These are phyloP conservation scores for Martensiomyces pterosporus DNA, from an alignment of 192 early-diverging fungal species.

Conservation along the genomic window DNA sequence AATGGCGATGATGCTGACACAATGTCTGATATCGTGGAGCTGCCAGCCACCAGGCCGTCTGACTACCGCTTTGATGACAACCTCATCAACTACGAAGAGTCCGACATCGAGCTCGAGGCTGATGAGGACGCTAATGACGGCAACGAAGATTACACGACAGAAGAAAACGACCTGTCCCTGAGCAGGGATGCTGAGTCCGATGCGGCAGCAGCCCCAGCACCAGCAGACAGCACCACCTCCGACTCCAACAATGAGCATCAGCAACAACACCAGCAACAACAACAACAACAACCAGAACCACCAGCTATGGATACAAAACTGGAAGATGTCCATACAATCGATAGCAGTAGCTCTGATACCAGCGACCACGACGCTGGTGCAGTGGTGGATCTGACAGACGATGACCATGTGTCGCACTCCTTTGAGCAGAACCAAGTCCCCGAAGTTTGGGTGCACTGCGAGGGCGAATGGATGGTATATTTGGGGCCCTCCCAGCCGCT, in stretches of 20 bases:
- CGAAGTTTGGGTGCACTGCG: constrained; percentile 39
- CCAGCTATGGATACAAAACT: no score
- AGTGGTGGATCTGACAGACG: constrained; percentile 2
- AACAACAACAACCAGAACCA: neutral
- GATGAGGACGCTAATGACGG: neutral
- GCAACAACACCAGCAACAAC: neutral
- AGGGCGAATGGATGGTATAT: constrained; percentile 43
- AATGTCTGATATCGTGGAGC: constrained; percentile 3
- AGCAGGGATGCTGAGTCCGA: neutral
- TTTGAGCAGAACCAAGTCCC: no score
- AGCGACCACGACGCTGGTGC: neutral
- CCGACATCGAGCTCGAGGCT: neutral
- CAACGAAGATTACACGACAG: neutral
- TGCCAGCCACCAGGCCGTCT: neutral
- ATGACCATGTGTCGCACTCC: neutral
- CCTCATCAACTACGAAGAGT: constrained; percentile 31
- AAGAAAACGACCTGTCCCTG: neutral
- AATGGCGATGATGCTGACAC: neutral
- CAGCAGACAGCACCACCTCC: neutral
- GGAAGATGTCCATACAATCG: constrained; percentile 1
- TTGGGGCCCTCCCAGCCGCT: constrained; percentile 31
- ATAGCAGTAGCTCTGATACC: neutral
- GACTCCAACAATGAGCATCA: neutral
- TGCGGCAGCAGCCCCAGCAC: neutral
- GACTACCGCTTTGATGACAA: neutral